Conservation (phyloP, 768 basidiomycete genomes). For the Amanita brunnescens region DNA sequence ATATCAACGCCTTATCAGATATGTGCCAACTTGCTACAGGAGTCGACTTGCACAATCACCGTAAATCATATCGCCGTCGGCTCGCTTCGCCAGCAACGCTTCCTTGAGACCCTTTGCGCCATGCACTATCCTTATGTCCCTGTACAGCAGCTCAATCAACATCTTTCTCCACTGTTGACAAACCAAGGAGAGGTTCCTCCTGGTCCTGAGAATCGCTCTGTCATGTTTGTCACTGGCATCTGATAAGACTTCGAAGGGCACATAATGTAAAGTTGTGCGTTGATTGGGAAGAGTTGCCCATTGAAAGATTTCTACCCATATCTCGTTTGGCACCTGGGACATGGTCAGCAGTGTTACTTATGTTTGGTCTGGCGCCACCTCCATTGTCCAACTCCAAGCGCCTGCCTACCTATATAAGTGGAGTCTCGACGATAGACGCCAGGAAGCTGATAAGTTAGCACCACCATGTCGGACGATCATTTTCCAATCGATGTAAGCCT, state of each 20-base stretch:
- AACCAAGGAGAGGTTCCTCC: conserved; percentile 39
- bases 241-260: conserved; percentile 34
- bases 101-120: conserved; percentile 22
- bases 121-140: conserved; percentile 37
- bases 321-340: conserved; percentile 36
- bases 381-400: no score
- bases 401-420: not conserved
- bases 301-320: conserved; percentile 46
- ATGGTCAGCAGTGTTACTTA: not conserved
- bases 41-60: conserved; percentile 22
- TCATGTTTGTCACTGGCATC: conserved; percentile 19
- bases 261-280: conserved; percentile 21
- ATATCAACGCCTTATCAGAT: not conserved
- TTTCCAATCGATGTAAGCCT: conserved; percentile 49
- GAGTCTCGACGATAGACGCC: not conserved
- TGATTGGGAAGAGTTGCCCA: conserved; percentile 28
- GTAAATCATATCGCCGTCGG: conserved; percentile 12
- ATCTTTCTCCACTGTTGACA: conserved; percentile 50
- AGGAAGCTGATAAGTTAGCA: not conserved
- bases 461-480: conserved; percentile 1
- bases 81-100: conserved; percentile 20
- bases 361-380: not conserved
- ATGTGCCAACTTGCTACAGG: no score
- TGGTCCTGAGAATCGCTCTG: conserved; percentile 24
- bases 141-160: conserved; percentile 39